Evolutionary conservation across 305 asterid species (phyloP).

Genomic region (Fraxinus greggii): DNA sequence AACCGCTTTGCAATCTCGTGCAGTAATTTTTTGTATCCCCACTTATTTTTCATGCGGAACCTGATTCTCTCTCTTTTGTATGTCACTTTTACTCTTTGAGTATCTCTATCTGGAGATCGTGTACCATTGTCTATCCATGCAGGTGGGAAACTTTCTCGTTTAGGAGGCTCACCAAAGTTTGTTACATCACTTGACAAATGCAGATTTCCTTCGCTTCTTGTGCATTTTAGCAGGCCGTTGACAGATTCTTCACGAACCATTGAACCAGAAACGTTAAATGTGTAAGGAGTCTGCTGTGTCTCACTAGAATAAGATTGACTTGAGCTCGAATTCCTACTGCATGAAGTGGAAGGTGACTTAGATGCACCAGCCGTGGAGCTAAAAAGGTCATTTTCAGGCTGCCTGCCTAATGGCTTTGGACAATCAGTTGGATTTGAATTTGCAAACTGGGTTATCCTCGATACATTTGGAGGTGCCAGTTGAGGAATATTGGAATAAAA

Average conservation of each 20-base stretch:
- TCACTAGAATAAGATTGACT: constrained; percentile 66
- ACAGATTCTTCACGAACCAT: constrained; percentile 34
- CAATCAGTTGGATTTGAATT: constrained; percentile 29
- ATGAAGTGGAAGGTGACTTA: constrained; percentile 63
- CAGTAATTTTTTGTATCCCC: constrained; percentile 61
- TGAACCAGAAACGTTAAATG: constrained; percentile 18
- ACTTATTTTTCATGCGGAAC: constrained; percentile 54
- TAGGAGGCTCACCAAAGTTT: constrained; percentile 32
- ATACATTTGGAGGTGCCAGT: constrained; percentile 59
- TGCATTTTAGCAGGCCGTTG: constrained; percentile 39
- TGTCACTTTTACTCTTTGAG: constrained; percentile 64
- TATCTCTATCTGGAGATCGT: constrained; percentile 32
- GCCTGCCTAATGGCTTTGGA: constrained; percentile 28
- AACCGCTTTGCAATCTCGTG: constrained; percentile 61
- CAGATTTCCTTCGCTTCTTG: constrained; percentile 58
- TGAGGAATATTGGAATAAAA: constrained; percentile 76
- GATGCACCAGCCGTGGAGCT: constrained; percentile 42
- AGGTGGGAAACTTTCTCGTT: constrained; percentile 24
- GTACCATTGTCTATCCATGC: constrained; percentile 13
- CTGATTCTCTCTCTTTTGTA: constrained; percentile 74
- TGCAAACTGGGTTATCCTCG: constrained; percentile 41
- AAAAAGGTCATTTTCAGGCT: constrained; percentile 28
- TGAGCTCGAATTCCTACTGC: constrained; percentile 67
- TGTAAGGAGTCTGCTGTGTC: constrained; percentile 36
- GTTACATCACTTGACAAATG: constrained; percentile 40